These are phyloP conservation scores for Leccinellum albellum DNA, from an alignment of 768 basidiomycete species.

Conservation along the genomic window DNA sequence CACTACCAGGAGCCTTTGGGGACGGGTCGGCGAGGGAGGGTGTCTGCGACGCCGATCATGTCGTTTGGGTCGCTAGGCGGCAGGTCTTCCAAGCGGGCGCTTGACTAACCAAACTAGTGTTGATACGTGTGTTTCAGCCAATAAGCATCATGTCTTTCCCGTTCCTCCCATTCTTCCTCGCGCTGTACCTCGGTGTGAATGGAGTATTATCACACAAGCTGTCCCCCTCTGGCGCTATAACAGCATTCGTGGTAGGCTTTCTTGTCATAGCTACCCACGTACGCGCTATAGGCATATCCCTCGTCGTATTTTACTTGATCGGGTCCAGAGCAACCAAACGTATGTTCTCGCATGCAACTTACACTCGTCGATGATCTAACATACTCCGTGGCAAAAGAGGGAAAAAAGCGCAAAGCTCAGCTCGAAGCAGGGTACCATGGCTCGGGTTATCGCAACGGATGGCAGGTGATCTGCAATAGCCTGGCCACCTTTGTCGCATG, in stretches of 20 bases:
- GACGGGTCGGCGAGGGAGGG: constrained; percentile 28
- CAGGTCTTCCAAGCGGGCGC: not conserved
- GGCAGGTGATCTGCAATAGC: constrained; percentile 85
- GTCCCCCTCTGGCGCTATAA: constrained; percentile 68
- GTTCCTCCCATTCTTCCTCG: constrained; percentile 42
- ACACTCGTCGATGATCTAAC: not conserved
- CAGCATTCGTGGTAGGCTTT: constrained; percentile 77
- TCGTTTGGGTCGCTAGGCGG: not conserved
- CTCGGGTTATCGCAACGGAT: constrained; percentile 68
- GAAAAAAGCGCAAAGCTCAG: constrained; percentile 67
- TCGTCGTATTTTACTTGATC: constrained; percentile 75
- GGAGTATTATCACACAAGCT: constrained; percentile 74
- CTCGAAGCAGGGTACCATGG: constrained; percentile 78
- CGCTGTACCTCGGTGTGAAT: constrained; percentile 57
- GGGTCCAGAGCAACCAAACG: constrained; percentile 84
- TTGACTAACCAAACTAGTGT: not conserved
- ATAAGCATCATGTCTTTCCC: constrained; percentile 31
- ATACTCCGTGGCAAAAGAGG: constrained; percentile 39
- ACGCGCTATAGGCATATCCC: constrained; percentile 57
- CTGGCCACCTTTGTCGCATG: constrained; percentile 57
- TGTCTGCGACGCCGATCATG: no score
- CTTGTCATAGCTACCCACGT: constrained; percentile 65
- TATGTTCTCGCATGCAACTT: constrained; percentile 29
- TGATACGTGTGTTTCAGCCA: not conserved
- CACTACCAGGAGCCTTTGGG: constrained; percentile 36